A percentile compares a stretch with the other conserved stretches of the same genome.
phyloP scores from a whole-genome alignment of 257 asterid species.

The Gentiana straminea region DNA sequence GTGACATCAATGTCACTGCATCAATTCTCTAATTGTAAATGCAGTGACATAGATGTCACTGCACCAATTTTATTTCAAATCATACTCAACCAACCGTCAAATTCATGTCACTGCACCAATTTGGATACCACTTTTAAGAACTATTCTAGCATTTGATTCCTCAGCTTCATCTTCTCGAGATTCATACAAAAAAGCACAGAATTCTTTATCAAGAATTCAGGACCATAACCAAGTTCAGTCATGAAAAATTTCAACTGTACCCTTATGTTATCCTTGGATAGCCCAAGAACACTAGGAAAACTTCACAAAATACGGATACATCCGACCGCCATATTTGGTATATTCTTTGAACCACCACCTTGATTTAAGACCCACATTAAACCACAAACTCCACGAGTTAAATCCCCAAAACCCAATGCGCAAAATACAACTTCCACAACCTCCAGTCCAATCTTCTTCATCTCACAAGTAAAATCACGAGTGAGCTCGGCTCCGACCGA shows the following conservation, averaged over 20 bases:
- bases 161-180: conserved; percentile 12
- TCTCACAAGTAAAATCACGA: conserved; percentile 36
- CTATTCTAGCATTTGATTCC: conserved; percentile 2
- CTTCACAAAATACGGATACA: conserved; percentile 30
- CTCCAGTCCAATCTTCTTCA: conserved; percentile 48
- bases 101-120: too few relatives aligned
- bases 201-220: conserved; percentile 5
- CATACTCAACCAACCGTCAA: too few relatives aligned
- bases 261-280: conserved; percentile 5
- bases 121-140: too few relatives aligned
- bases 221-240: conserved; percentile 5
- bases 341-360: not conserved
- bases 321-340: conserved; percentile 31
- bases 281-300: not conserved
- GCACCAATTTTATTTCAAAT: too few relatives aligned
- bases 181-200: not conserved
- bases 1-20: too few relatives aligned
- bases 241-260: conserved; percentile 5
- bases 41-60: too few relatives aligned
- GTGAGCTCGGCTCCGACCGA: conserved; percentile 17
- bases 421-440: conserved; percentile 36
- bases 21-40: too few relatives aligned
- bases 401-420: conserved; percentile 44
- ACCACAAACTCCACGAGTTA: conserved; percentile 28
- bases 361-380: conserved; percentile 45